These are phyloP conservation scores for Gelatoporia subvermispora DNA, from an alignment of 768 basidiomycete genomes.

Conservation along the genomic window DNA sequence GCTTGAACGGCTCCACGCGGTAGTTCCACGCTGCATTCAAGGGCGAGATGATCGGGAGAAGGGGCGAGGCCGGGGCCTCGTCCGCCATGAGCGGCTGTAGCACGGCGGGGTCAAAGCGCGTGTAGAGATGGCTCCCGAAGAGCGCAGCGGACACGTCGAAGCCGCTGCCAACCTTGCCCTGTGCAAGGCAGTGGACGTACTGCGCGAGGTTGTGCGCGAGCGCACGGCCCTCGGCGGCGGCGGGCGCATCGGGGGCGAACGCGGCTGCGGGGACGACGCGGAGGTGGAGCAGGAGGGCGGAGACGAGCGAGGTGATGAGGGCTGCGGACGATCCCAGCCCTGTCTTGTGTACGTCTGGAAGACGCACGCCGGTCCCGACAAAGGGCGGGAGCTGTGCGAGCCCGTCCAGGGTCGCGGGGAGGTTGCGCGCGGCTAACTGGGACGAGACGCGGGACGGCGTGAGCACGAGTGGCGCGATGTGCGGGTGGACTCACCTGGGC, in stretches of 20 bases:
- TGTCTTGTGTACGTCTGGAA: slow-evolving; percentile 93
- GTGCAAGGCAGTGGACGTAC: slow-evolving; percentile 91
- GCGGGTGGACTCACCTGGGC: slow-evolving; percentile 53
- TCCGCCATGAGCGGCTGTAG: slow-evolving; percentile 63
- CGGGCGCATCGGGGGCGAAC: slow-evolving; percentile 32
- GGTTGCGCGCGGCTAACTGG: slow-evolving; percentile 58
- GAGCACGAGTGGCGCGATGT: background rate
- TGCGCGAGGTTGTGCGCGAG: slow-evolving; percentile 92
- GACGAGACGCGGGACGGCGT: slow-evolving; percentile 1
- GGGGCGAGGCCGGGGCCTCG: slow-evolving; percentile 25
- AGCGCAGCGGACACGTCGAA: slow-evolving; percentile 95
- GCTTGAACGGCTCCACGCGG: slow-evolving; percentile 59
- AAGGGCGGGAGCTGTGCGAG: slow-evolving; percentile 75
- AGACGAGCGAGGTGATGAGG: slow-evolving; percentile 90
- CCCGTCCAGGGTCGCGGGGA: slow-evolving; percentile 60
- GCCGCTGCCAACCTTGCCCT: slow-evolving; percentile 97
- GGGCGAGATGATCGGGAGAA: slow-evolving; percentile 55
- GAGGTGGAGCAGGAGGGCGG: slow-evolving; percentile 77
- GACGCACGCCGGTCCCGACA: slow-evolving; percentile 55
- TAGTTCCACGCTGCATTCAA: slow-evolving; percentile 74
- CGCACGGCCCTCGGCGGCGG: slow-evolving; percentile 39
- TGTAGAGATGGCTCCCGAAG: slow-evolving; percentile 92
- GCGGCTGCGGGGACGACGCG: slow-evolving; percentile 49
- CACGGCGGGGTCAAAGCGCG: slow-evolving; percentile 74
- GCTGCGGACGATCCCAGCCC: slow-evolving; percentile 97